Percentiles rank a stretch among this genome's conserved stretches.
Evolutionary conservation across 129 eudicot species (phyloP).

Genomic region (Pseudognaphalium luteoalbum): DNA sequence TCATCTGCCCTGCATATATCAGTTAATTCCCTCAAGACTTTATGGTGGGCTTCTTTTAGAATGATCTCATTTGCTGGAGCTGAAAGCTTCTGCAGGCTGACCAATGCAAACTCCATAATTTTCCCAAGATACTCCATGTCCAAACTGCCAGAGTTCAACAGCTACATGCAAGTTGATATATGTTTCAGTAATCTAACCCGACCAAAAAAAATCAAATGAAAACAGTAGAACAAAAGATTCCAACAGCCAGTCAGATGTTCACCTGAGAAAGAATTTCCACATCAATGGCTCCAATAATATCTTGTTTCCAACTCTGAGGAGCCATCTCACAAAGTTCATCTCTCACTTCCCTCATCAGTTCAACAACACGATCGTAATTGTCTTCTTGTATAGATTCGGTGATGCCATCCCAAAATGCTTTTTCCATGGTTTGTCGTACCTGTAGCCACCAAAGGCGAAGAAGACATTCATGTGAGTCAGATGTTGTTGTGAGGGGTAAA

Average conservation of each 20-base stretch:
- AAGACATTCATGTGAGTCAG: conserved; percentile 1
- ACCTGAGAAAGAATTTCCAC: conserved; percentile 82
- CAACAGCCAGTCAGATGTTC: conserved; percentile 1
- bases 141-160: conserved; percentile 64
- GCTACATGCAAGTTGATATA: conserved; percentile 33
- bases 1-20: conserved; percentile 50
- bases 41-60: conserved; percentile 59
- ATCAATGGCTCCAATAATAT: conserved; percentile 75
- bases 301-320: conserved; percentile 87
- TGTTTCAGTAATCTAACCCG: conserved; percentile 9
- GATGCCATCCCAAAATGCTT: conserved; percentile 87
- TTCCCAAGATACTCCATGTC: conserved; percentile 80
- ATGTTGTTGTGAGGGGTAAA: not conserved
- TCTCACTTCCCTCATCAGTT: conserved; percentile 79
- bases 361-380: conserved; percentile 61
- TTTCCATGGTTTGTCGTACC: conserved; percentile 72
- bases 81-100: conserved; percentile 85
- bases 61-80: conserved; percentile 80
- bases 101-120: conserved; percentile 73
- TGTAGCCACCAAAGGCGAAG: conserved; percentile 40
- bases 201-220: not conserved
- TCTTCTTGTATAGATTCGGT: conserved; percentile 57
- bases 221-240: not conserved
- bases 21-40: conserved; percentile 60
- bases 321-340: conserved; percentile 86